Evolutionary conservation across 225 moss, liverwort and hornwort genomes (phyloP).

Genomic region (Lunularia cruciata): DNA sequence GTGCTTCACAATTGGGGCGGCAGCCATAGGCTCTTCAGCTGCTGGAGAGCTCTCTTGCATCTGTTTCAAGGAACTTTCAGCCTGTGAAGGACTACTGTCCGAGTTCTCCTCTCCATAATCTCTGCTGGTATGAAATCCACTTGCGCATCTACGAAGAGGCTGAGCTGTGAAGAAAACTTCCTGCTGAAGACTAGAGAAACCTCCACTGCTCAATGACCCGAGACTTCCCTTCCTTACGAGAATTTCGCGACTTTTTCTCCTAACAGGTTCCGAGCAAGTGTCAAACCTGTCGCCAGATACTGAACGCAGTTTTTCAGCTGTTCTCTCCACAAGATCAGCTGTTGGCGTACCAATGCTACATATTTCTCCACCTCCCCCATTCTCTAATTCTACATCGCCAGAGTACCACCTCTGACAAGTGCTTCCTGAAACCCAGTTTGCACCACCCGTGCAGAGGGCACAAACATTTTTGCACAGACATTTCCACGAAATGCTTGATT

Average conservation of each 20-base stretch:
- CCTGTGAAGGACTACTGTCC: not conserved
- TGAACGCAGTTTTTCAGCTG: not conserved
- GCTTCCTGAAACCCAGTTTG: not conserved
- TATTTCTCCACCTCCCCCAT: not conserved
- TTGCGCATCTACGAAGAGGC: not conserved
- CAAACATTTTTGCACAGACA: slow-evolving; percentile 3
- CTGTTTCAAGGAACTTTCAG: slow-evolving; percentile 3
- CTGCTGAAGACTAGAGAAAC: not conserved
- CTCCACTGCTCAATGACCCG: not conserved
- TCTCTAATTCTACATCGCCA: not conserved
- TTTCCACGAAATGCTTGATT: slow-evolving; percentile 18
- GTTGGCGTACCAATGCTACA: not conserved
- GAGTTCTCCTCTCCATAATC: not conserved
- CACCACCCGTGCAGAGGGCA: slow-evolving; percentile 4
- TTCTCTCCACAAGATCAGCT: not conserved
- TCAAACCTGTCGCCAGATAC: not conserved
- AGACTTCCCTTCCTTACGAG: slow-evolving; percentile 10
- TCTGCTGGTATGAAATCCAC: slow-evolving; percentile 5
- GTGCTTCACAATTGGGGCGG: slow-evolving; percentile 12
- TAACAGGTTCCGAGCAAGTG: not conserved
- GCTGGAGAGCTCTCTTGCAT: not conserved
- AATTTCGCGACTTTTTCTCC: not conserved
- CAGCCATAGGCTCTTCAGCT: not conserved
- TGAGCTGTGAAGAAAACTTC: not conserved
- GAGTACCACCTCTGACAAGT: not conserved